Conservation (phyloP, 202 grass and related monocot genomes). For the Miscanthus sacchariflorus region DNA sequence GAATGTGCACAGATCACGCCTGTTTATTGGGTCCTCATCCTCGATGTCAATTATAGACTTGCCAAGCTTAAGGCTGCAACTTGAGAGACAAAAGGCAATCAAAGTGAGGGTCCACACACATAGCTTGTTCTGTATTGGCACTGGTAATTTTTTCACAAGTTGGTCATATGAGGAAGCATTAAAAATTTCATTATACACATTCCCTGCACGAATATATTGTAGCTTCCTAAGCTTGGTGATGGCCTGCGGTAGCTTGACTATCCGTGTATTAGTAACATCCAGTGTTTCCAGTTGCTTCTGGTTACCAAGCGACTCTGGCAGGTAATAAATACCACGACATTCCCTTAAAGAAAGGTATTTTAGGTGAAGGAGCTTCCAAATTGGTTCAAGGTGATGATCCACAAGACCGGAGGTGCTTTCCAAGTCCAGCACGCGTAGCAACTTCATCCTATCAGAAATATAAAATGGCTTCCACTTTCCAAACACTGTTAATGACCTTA, state of each 20-base stretch:
- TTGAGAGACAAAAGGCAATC: background rate
- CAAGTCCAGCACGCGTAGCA: no score
- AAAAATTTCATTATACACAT: background rate
- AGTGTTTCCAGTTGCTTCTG: constrained; percentile 25
- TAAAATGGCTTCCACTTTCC: no score
- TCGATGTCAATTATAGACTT: no score
- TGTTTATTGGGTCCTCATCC: background rate
- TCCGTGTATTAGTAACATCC: constrained; percentile 28
- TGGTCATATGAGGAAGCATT: background rate
- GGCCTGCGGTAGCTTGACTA: constrained; percentile 9
- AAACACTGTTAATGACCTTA: no score
- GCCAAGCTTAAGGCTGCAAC: background rate
- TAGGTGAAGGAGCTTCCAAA: no score
- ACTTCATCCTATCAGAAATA: no score
- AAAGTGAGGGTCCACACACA: background rate
- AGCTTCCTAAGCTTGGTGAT: constrained; percentile 48
- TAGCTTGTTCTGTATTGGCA: background rate
- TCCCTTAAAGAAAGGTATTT: no score
- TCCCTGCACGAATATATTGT: constrained; percentile 26
- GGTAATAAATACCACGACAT: background rate
- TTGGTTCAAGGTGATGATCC: no score
- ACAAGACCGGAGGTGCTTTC: no score
- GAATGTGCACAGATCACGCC: constrained; percentile 22
- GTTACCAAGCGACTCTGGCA: background rate
- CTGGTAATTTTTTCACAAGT: no score